Percentiles rank a stretch among this genome's conserved stretches.
phyloP scores from a whole-genome alignment of 169 alveolate genomes.

The Cryptosporidium parvum region DNA sequence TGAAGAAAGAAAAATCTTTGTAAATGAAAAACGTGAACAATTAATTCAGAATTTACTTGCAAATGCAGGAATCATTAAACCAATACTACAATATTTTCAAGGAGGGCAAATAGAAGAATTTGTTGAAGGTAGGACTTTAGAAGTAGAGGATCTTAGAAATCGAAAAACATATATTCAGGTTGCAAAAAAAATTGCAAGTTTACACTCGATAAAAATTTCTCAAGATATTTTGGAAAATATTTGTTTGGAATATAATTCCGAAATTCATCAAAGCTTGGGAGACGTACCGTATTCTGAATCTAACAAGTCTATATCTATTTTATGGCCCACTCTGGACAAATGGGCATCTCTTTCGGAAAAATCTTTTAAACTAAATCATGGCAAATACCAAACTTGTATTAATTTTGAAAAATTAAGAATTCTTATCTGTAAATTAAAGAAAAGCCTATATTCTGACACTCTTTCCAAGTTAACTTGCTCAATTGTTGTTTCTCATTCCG shows the following conservation, averaged over 20 bases:
- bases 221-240: slow-evolving; percentile 9
- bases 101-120: slow-evolving; percentile 74
- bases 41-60: slow-evolving; percentile 49
- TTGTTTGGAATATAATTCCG: slow-evolving; percentile 2
- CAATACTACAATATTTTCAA: slow-evolving; percentile 22
- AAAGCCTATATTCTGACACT: neutral
- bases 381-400: neutral
- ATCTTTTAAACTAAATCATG: neutral
- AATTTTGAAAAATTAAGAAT: slow-evolving; percentile 14
- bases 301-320: slow-evolving; percentile 1
- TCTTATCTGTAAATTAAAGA: slow-evolving; percentile 1
- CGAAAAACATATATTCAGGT: slow-evolving; percentile 8
- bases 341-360: slow-evolving; percentile 43
- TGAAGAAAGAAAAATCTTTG: slow-evolving; percentile 45
- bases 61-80: slow-evolving; percentile 37
- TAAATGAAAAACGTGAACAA: slow-evolving; percentile 54
- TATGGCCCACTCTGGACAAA: slow-evolving; percentile 54
- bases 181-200: slow-evolving; percentile 41
- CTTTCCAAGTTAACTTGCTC: slow-evolving; percentile 18
- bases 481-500: slow-evolving; percentile 54
- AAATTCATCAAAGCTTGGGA: neutral
- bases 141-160: slow-evolving; percentile 62
- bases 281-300: neutral
- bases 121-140: slow-evolving; percentile 45
- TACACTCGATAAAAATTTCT: slow-evolving; percentile 46